Evolutionary conservation across 2,329 filamentous ascomycete species (phyloP), one percentile per base, ranked within the genome.

Genomic region (Fusarium sp.): DNA sequence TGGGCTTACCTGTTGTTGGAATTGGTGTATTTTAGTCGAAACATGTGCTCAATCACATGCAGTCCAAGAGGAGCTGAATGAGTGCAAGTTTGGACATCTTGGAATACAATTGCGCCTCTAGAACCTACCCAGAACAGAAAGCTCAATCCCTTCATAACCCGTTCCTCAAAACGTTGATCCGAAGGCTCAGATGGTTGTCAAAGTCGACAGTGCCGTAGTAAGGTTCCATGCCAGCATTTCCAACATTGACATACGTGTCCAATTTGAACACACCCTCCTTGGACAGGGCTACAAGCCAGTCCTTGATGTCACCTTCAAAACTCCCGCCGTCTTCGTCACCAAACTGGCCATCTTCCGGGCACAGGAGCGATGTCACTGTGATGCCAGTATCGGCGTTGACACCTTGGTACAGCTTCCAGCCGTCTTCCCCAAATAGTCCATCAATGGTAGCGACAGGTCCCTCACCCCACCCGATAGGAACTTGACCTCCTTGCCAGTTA

Each of bases 151-250:
- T 30, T 30, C 28, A 12, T 12, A 14, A 4, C 11, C 5, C 18
- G 4, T 8, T 17, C 1, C 17, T 28, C 47, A 68, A 73, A 28
- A 73, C 50, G 20, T 74, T 42, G 9, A 74, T 74, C 28, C 70
- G 62, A 14, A 74, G 34, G 28, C 62, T 62, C 24, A 74, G n/a
- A 5, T 55, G 57, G 50, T 71, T 73, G 38, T 74, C 60, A 47
- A 74, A 74, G 3, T 67, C 73, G 7, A 70, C 66, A 11, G 67
- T 73, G 5, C 72, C 72, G 58, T 68, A 74, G 22, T 63, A 74
- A 9, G 72, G 72, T 32, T 74, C 72, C 72, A 74, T 74, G 2
- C 72, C 72, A 10, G 72, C 72, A 10, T 74, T 74, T 5, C 72
- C 70, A 7, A 74, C 70, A 24, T 74, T 74, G 22, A 74, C 70